Base-by-base conservation (phyloP, 2,329 filamentous ascomycete genomes). In the Moelleriella libera region DNA sequence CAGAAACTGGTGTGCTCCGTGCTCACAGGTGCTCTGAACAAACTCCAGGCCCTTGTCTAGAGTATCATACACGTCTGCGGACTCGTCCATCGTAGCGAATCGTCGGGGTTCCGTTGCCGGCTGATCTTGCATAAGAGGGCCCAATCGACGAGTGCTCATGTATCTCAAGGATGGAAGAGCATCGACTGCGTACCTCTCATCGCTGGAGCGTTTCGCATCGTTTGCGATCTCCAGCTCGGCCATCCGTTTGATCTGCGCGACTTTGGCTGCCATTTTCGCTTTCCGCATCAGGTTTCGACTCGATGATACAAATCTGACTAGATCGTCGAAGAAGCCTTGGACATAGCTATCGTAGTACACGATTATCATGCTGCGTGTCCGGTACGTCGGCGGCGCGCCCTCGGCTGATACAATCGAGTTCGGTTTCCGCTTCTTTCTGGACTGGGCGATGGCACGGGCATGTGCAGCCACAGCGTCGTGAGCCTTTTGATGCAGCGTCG, bases 301-400 rank as follows among this genome's bases (percentile, higher is more conserved):
- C 1, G 79, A 78, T 5, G 85, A 87, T 37, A 96, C 81, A 48
- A 85, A 83, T 51, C 87, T 82, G 48, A 95, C 88, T 45, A 95
- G 68, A 48, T 83, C 74, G 56, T 94, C 88, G 53, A 96, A 88
- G 40, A 83, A 80, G 45, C 79, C 79, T 60, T 96, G 88, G 4
- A 94, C 82, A 51, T 87, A 82, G 54, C 84, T 86, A 60, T 96
- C 89, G 60, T 96, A 96, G 64, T 88, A 89, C n/a, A 96, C 85
- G 41, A 92, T 82, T 41, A 90, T 82, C 72, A 87, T 84, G 49
- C 75, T 82, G 53, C 83, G 78, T 4, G 80, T 80, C 47, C 85
- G 80, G 60, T 83, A 84, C 51, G 79, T 77, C 9, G 69, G 63
- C 1, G 69, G 60, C 2, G 65, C 60, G 9, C 75, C 72, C 39